phyloP scores from a whole-genome alignment of 495 filamentous ascomycete genomes.

The Penicillium turbatum region DNA sequence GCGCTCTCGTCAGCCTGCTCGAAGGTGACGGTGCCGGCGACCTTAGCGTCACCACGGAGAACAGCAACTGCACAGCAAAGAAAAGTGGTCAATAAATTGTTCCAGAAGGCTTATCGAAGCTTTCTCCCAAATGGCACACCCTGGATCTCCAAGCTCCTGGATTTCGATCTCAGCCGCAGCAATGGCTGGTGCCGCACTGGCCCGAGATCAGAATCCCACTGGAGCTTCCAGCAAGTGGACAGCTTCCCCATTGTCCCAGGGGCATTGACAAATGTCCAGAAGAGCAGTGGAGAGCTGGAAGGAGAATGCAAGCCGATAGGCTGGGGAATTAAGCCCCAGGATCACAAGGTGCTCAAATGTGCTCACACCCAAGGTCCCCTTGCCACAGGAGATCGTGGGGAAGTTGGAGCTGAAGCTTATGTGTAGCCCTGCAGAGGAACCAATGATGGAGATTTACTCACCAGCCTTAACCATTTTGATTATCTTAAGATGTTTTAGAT shows the following conservation, averaged over 20 bases:
- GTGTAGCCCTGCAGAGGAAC: constrained; percentile 9
- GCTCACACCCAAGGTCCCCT: constrained; percentile 48
- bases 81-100: constrained; percentile 5
- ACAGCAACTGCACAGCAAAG: constrained; percentile 65
- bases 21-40: constrained; percentile 89
- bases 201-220: neutral
- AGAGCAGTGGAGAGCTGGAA: constrained; percentile 12
- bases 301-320: constrained; percentile 34
- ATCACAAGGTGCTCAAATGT: constrained; percentile 53
- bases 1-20: constrained; percentile 78
- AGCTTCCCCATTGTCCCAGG: neutral
- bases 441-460: constrained; percentile 46
- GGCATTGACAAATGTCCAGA: neutral
- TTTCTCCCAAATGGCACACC: neutral
- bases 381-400: constrained; percentile 32
- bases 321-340: constrained; percentile 8
- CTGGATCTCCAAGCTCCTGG: neutral
- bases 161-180: neutral
- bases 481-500: constrained; percentile 26
- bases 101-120: constrained; percentile 12
- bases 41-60: constrained; percentile 92
- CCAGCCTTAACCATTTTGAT: constrained; percentile 95
- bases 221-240: constrained; percentile 9
- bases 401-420: constrained; percentile 10
- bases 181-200: neutral